phyloP scores from a whole-genome alignment of 108 stramenopile genomes.

The Nannochloropsis salina region DNA sequence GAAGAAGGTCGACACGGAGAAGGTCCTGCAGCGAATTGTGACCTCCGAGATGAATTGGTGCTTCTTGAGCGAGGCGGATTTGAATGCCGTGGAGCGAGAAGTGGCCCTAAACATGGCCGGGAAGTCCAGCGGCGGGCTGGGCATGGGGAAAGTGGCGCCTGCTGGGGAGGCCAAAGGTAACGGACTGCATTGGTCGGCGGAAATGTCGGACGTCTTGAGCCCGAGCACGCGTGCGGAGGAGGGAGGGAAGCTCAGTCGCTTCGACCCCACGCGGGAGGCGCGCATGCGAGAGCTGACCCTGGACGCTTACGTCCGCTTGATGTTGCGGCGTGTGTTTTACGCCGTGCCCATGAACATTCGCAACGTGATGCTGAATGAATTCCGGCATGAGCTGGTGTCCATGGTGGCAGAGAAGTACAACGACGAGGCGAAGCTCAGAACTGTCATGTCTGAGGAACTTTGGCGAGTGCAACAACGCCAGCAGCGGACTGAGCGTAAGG shows the following conservation, averaged over 20 bases:
- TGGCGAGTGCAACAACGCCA: not conserved
- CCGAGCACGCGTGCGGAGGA: not conserved
- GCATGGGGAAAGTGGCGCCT: not conserved
- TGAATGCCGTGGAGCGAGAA: conserved; percentile 11
- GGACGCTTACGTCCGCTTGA: conserved; percentile 5
- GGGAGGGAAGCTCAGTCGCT: not conserved
- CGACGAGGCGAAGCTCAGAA: conserved; percentile 15
- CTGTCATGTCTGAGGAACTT: conserved; percentile 3
- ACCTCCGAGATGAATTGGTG: conserved; percentile 13
- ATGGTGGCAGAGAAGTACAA: conserved; percentile 20
- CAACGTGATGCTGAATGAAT: conserved; percentile 13
- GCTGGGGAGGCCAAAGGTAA: not conserved
- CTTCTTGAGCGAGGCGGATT: conserved; percentile 2
- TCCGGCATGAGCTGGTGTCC: not conserved
- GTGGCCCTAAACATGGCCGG: conserved; percentile 16
- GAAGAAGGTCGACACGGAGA: not conserved
- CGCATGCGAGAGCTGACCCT: not conserved
- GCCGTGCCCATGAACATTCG: not conserved
- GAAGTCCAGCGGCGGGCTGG: not conserved
- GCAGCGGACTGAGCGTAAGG: not conserved
- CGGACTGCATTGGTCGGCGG: conserved; percentile 3
- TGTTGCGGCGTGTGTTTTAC: conserved; percentile 4
- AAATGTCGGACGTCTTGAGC: not conserved
- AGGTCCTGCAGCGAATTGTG: not conserved
- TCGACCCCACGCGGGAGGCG: conserved; percentile 1